Conservation (phyloP, 75 land plant genomes). For the Larix kaempferi region DNA sequence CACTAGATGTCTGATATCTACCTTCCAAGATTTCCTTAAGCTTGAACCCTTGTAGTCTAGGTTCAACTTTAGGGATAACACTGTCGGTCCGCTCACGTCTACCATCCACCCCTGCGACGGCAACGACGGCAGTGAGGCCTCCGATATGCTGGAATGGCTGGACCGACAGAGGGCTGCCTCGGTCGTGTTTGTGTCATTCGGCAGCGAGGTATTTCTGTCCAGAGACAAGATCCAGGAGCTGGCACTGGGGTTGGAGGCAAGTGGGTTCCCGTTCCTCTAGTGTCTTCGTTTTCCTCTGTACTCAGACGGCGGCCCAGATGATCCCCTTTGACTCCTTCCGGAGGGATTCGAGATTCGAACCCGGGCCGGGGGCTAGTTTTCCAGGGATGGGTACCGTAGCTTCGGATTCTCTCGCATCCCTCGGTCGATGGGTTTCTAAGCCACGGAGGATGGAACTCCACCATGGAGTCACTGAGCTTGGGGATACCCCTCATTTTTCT, state of each 20-base stretch:
- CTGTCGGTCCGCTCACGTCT: too few relatives aligned
- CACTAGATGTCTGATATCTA: too few relatives aligned
- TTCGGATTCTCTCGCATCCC: slow-evolving; percentile 20
- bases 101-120: too few relatives aligned
- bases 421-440: slow-evolving; percentile 8
- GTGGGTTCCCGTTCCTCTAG: slow-evolving; percentile 19
- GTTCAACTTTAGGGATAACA: too few relatives aligned
- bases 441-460: slow-evolving; percentile 15
- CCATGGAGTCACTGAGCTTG: not conserved
- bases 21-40: too few relatives aligned
- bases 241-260: not conserved
- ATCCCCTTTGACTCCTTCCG: not conserved
- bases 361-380: slow-evolving; percentile 3
- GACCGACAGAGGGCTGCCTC: too few relatives aligned
- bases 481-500: slow-evolving; percentile 24
- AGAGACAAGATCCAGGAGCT: slow-evolving; percentile 14
- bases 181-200: slow-evolving; percentile 15
- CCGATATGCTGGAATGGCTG: slow-evolving; percentile 6
- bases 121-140: slow-evolving; percentile 11
- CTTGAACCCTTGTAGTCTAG: too few relatives aligned
- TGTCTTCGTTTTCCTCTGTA: slow-evolving; percentile 4
- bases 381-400: slow-evolving; percentile 19
- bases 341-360: not conserved
- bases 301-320: not conserved
- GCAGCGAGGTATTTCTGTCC: slow-evolving; percentile 17